phyloP scores from a whole-genome alignment of 2,329 filamentous ascomycete genomes.

The Apiospora hydei region DNA sequence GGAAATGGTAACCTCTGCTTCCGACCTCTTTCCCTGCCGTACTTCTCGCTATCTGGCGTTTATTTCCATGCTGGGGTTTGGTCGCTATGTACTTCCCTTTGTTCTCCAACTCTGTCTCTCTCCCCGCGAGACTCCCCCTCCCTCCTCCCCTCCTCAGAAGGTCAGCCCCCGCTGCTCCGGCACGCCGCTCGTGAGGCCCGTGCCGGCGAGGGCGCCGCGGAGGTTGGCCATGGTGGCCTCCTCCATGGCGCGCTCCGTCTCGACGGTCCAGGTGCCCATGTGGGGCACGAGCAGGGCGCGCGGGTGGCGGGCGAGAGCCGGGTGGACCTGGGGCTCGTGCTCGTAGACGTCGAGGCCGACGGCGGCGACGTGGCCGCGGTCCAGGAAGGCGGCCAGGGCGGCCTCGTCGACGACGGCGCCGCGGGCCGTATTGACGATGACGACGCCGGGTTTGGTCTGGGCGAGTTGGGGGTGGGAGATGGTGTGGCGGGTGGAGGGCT shows the following conservation, averaged over 20 bases:
- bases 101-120: not conserved
- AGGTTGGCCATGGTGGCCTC: constrained; percentile 78
- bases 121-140: not conserved
- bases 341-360: constrained; percentile 85
- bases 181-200: constrained; percentile 72
- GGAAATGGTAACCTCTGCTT: not conserved
- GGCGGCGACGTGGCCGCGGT: constrained; percentile 72
- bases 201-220: constrained; percentile 65
- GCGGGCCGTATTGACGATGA: constrained; percentile 84
- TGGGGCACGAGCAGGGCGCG: constrained; percentile 81
- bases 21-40: not conserved
- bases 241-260: constrained; percentile 73
- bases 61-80: not conserved
- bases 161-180: constrained; percentile 65
- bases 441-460: constrained; percentile 79
- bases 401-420: constrained; percentile 84
- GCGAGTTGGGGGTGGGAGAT: constrained; percentile 75
- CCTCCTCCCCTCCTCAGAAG: too few species aligned
- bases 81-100: not conserved
- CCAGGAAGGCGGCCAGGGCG: constrained; percentile 77
- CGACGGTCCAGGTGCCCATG: constrained; percentile 84
- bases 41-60: too few species aligned
- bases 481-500: constrained; percentile 74
- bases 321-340: constrained; percentile 79
- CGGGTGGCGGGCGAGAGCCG: constrained; percentile 73